A percentile compares a stretch with the other conserved stretches of the same genome.
These are phyloP conservation scores for Aspergillus pseudoviridinutans DNA, from an alignment of 2,329 filamentous ascomycete genomes.

Conservation along the genomic window DNA sequence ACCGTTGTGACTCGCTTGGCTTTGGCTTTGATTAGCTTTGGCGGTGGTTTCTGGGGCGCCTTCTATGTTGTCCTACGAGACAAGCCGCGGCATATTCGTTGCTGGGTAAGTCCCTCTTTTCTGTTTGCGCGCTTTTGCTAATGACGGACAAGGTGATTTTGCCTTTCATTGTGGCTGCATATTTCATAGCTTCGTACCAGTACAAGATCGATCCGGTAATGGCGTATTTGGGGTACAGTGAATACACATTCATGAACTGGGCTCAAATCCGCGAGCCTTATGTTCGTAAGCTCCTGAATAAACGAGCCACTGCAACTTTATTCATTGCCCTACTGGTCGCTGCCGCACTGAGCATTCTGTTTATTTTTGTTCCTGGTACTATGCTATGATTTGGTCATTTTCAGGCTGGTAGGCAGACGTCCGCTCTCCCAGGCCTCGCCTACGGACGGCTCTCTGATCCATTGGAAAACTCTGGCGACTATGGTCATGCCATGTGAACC, in stretches of 20 bases:
- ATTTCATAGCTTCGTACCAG: slow-evolving; percentile 85
- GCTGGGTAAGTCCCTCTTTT: slow-evolving; percentile 66
- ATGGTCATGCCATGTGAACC: neutral
- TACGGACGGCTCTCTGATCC: neutral
- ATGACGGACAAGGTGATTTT: slow-evolving; percentile 61
- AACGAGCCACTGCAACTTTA: slow-evolving; percentile 78
- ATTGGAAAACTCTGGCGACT: neutral
- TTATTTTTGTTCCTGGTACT: slow-evolving; percentile 89
- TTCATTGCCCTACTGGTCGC: slow-evolving; percentile 71
- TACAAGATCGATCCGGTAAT: slow-evolving; percentile 92
- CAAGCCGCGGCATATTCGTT: slow-evolving; percentile 66
- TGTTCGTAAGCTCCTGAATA: slow-evolving; percentile 77
- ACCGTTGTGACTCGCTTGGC: slow-evolving; percentile 84
- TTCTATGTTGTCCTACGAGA: slow-evolving; percentile 92
- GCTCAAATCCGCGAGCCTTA: slow-evolving; percentile 85
- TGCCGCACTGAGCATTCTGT: slow-evolving; percentile 78
- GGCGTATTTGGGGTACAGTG: slow-evolving; percentile 83
- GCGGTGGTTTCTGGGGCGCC: slow-evolving; percentile 88
- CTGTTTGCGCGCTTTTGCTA: slow-evolving; percentile 14
- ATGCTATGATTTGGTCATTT: slow-evolving; percentile 29
- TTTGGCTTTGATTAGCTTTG: slow-evolving; percentile 78
- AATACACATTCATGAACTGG: slow-evolving; percentile 95
- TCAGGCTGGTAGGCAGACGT: neutral
- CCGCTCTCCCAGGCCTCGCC: neutral
- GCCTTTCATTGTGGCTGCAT: slow-evolving; percentile 87